These are phyloP conservation scores for Schoenoplectus triqueter DNA, from an alignment of 202 grass and related monocot species.

Conservation along the genomic window DNA sequence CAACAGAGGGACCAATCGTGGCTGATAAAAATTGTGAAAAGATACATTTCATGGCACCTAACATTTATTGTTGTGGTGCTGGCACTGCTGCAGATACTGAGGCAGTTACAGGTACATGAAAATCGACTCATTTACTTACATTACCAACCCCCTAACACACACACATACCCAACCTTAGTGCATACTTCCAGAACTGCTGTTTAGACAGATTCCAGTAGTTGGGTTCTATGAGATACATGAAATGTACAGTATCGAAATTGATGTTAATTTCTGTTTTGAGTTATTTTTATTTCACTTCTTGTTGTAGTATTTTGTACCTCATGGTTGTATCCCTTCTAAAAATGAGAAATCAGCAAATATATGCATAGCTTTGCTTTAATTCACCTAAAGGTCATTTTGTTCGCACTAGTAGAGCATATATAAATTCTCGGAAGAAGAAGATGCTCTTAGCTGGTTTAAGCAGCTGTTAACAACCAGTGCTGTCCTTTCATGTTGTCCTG, in stretches of 20 bases:
- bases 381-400: not conserved
- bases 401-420: not conserved
- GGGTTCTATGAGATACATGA: not conserved
- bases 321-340: not conserved
- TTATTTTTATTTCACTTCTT: not conserved
- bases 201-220: not conserved
- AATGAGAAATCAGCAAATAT: not conserved
- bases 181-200: not conserved
- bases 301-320: not conserved
- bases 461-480: not conserved
- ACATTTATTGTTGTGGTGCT: slow-evolving; percentile 94
- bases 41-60: slow-evolving; percentile 96
- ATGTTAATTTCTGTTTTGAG: slow-evolving; percentile 2
- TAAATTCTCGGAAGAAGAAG: slow-evolving; percentile 4
- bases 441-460: not conserved
- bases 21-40: slow-evolving; percentile 99
- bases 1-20: slow-evolving; percentile 96
- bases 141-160: not conserved
- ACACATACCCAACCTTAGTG: not conserved
- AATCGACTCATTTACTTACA: not conserved
- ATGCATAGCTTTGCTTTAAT: not conserved
- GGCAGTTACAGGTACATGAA: slow-evolving; percentile 73
- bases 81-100: slow-evolving; percentile 96
- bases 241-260: not conserved
- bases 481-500: not conserved